phyloP scores from a whole-genome alignment of 768 basidiomycete species.

The Leccinum obscurum region DNA sequence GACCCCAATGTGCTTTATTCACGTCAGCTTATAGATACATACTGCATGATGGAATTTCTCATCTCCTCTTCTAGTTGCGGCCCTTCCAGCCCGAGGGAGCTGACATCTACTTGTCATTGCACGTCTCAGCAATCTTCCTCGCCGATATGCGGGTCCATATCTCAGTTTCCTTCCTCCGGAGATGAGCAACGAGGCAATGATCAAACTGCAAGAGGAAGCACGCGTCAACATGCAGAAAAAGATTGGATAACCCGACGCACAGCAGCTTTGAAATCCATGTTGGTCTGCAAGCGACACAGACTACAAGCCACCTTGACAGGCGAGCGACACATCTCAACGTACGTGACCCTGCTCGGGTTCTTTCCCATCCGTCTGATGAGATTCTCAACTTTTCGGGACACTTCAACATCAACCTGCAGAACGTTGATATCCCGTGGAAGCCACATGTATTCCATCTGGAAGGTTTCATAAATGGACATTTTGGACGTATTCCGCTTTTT shows the following conservation, averaged over 20 bases:
- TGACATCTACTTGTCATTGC: background rate
- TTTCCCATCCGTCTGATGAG: conserved; percentile 11
- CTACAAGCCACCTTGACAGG: conserved; percentile 8
- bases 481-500: background rate
- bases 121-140: background rate
- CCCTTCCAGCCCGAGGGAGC: no score
- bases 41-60: no score
- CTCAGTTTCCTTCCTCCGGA: background rate
- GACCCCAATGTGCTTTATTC: no score
- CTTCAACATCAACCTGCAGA: conserved; percentile 10
- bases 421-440: conserved; percentile 1
- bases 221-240: background rate
- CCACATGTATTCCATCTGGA: background rate
- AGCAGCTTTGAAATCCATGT: conserved; percentile 8
- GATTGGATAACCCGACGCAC: conserved; percentile 1
- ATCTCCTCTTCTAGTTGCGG: no score
- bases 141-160: conserved; percentile 9
- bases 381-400: conserved; percentile 10
- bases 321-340: conserved; percentile 4
- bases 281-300: background rate
- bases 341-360: conserved; percentile 3
- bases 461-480: background rate
- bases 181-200: conserved; percentile 10
- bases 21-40: no score
- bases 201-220: background rate